Evolutionary conservation across 257 asterid genomes (phyloP), one percentile per base, ranked within the genome.

Genomic region (Galeopsis tetrahit): DNA sequence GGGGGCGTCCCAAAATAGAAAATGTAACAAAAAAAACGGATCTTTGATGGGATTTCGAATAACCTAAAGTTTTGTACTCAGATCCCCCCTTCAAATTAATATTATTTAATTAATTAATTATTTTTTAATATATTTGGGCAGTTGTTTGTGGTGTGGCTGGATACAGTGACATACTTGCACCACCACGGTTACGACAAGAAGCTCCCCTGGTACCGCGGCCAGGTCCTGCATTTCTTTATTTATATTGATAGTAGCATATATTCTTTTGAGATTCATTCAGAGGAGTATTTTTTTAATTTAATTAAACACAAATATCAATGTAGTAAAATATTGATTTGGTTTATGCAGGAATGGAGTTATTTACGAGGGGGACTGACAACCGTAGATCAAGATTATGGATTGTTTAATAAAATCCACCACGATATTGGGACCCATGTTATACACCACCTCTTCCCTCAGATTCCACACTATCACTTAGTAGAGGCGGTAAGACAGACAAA

Each of bases 391-490:
- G 98, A 92, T 42, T 92, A 90, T 34, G 98, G 98, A 46, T 56
- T 79, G 74, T 78, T 92, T 43, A 92, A 92, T 77, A 90, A 85
- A 43, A 82, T 92, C 64, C 98, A 92, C 21, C 98, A 90, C 53
- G 97, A 92, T 55, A 90, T 92, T 76, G 98, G 98, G 70, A 90
- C 98, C 49, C 98, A 92, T 34, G 97, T 92, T 60, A 78, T 90
- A 15, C 96, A 92, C 73, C 98, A 92, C 62, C 89, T 92, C 38
- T 92, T 92, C 43, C 98, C 98, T 75, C 98, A 90, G 80, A 92
- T 90, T 74, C 97, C 97, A 15, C 98, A 92, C 72, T 92, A 92
- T 63, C 94, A 92, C 78, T 73, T 92, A 5, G 78, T 78, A 0
- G 98, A 92, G 68, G 98, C 98, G 80, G 98, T 92, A 76, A 75